Evolutionary conservation across 2,329 filamentous ascomycete genomes (phyloP), one percentile per base, ranked within the genome.

Genomic region (Alternaria sp.): DNA sequence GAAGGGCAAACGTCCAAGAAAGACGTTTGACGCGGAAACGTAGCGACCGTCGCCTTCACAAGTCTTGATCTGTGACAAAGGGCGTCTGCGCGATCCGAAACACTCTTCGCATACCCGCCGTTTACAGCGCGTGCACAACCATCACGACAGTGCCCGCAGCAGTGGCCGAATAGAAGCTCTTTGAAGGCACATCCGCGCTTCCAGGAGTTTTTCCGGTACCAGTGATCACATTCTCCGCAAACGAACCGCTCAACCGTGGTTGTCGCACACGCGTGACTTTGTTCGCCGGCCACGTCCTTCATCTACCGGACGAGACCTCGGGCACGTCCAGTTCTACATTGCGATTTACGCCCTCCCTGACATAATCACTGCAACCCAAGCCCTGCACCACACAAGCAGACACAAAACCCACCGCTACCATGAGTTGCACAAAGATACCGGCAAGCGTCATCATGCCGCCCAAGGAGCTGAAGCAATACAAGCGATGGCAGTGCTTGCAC

Each of bases 401-500:
- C 12, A 16, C 24, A 32, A 14, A 43, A 43, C 41, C 36, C 38
- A 24, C 30, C 41, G 9, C 28, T 26, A 46, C 7, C 53, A 61
- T 54, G 46, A 55, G 54, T 24, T 57, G 62, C 36, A 56, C 60
- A 22, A 62, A 61, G 22, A 59, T 73, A 36, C 63, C 69, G 26
- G 73, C 72, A 12, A 68, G 64, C 46, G 56, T 69, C 24, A 69
- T 75, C 30, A 57, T 75, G 34, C 53, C 70, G 28, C 58, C 65
- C 9, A 63, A 67, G 28, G 69, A 75, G 36, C 56, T 71, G n/a
- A 74, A 73, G 46, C 65, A 70, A 32, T 75, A 73, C 41, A 65
- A 66, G 52, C 65, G 66, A 48, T 75, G 69, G 68, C 72, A 75
- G 24, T 65, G 63, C 36, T 51, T 70, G 34, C 67, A 65, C 38